Evolutionary conservation across 495 filamentous ascomycete genomes (phyloP).

Genomic region (Rhizodiscina lignyota): DNA sequence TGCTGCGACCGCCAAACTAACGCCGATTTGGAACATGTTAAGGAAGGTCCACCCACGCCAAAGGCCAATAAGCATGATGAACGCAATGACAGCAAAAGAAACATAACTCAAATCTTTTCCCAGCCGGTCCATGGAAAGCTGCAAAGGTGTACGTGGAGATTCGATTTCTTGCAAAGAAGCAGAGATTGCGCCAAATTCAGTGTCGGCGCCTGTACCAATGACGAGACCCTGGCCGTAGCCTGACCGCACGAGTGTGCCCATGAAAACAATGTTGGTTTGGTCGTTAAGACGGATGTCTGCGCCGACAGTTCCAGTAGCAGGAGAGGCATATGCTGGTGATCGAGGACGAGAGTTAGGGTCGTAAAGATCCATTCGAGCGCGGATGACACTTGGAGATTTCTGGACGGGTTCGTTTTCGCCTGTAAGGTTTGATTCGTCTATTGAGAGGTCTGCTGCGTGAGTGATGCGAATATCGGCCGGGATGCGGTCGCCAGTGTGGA

Average conservation of each 20-base stretch:
- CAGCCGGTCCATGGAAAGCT: conserved; percentile 91
- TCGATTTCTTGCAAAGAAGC: conserved; percentile 85
- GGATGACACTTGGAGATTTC: conserved; percentile 35
- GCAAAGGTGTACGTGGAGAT: conserved; percentile 81
- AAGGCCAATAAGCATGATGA: conserved; percentile 81
- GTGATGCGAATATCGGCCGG: conserved; percentile 95
- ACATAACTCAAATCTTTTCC: conserved; percentile 89
- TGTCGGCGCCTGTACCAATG: conserved; percentile 79
- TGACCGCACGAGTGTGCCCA: conserved; percentile 92
- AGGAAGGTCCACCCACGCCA: conserved; percentile 76
- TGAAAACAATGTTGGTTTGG: conserved; percentile 80
- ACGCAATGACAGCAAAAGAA: conserved; percentile 82
- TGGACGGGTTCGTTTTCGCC: conserved; percentile 88
- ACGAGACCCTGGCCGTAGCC: conserved; percentile 95
- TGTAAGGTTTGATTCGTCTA: conserved; percentile 95
- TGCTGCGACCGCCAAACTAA: conserved; percentile 89
- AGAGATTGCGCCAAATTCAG: conserved; percentile 94
- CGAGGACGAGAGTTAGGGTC: conserved; percentile 21
- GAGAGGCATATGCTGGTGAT: conserved; percentile 42
- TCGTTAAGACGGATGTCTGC: conserved; percentile 48
- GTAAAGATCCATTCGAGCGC: not conserved
- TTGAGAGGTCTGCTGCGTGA: conserved; percentile 66
- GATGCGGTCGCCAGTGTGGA: conserved; percentile 90
- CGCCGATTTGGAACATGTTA: conserved; percentile 95
- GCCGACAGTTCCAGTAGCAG: conserved; percentile 44